Conservation (phyloP, 2,329 filamentous ascomycete species). For the Hypoxylon sp. region DNA sequence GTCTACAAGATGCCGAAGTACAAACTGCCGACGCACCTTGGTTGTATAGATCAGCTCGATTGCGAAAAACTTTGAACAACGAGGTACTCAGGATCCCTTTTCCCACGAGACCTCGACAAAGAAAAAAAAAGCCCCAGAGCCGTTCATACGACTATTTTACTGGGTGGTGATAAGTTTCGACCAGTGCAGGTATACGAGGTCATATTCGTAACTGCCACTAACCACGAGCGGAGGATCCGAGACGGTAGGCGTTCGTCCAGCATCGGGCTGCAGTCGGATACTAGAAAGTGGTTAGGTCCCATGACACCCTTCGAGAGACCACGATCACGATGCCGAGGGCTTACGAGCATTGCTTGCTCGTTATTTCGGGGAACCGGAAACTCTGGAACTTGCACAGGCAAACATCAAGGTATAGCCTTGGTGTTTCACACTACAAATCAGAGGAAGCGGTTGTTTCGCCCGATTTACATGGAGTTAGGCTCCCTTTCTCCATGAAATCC, state of each 20-base stretch:
- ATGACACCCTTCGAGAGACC: slow-evolving; percentile 20
- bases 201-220: slow-evolving; percentile 19
- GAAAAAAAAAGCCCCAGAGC: slow-evolving; percentile 31
- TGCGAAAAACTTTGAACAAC: slow-evolving; percentile 43
- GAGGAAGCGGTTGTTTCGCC: slow-evolving; percentile 10
- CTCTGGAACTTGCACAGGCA: slow-evolving; percentile 15
- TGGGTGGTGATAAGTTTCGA: slow-evolving; percentile 24
- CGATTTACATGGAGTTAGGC: slow-evolving; percentile 14
- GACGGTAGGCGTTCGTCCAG: slow-evolving; percentile 13
- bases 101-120: slow-evolving; percentile 31
- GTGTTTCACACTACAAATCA: slow-evolving; percentile 24
- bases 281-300: slow-evolving; percentile 11
- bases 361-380: slow-evolving; percentile 17
- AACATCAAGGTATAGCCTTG: slow-evolving; percentile 28
- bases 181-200: slow-evolving; percentile 16
- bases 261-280: slow-evolving; percentile 16
- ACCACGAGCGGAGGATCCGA: slow-evolving; percentile 15
- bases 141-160: slow-evolving; percentile 4
- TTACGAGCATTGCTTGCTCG: slow-evolving; percentile 22
- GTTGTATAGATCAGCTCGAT: slow-evolving; percentile 47
- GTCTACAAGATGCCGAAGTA: slow-evolving; percentile 38
- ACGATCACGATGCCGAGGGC: slow-evolving; percentile 17
- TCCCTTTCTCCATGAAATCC: slow-evolving; percentile 15
- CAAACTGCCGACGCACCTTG: slow-evolving; percentile 38
- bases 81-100: slow-evolving; percentile 31